Evolutionary conservation across 73 alveolate species (phyloP).

Genomic region (Paramecium sonneborni): DNA sequence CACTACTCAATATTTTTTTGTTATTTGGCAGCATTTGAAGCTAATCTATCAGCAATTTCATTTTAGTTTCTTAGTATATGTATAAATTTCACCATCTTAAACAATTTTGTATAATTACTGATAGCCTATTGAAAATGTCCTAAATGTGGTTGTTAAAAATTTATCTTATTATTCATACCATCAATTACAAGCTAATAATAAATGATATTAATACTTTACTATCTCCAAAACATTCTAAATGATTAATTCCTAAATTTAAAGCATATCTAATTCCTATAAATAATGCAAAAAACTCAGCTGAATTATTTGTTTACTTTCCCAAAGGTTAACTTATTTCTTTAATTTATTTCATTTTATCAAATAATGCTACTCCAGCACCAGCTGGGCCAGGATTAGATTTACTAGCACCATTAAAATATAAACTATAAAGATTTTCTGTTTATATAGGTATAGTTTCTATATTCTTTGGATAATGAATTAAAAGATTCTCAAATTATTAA

Average conservation of each 20-base stretch:
- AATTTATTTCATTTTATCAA: background rate
- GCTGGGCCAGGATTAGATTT: background rate
- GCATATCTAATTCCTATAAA: background rate
- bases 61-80: background rate
- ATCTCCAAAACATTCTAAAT: constrained; percentile 19
- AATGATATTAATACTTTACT: background rate
- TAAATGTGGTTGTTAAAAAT: background rate
- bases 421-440: background rate
- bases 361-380: background rate
- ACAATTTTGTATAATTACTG: background rate
- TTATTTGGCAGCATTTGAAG: background rate
- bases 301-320: background rate
- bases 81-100: background rate
- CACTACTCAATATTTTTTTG: background rate
- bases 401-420: constrained; percentile 14
- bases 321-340: background rate
- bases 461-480: background rate
- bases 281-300: background rate
- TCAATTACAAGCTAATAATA: background rate
- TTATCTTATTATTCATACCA: background rate
- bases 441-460: background rate
- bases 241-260: background rate
- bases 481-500: background rate
- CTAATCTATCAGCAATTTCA: background rate
- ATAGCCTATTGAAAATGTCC: background rate